Conservation (phyloP, 164 flowering plant genomes). For the Macadamia integrifolia region DNA sequence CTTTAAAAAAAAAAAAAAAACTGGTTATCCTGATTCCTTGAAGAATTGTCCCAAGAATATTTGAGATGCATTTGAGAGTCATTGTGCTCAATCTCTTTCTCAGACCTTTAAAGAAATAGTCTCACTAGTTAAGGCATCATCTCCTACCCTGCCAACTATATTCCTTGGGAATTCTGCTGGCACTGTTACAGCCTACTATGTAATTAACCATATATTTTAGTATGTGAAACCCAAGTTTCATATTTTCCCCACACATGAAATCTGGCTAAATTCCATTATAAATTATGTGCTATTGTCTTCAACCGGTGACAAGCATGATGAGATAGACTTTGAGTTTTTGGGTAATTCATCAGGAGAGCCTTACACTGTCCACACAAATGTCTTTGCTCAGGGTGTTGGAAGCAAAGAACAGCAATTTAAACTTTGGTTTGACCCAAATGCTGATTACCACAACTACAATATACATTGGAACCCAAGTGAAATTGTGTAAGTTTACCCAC, state of each 20-base stretch:
- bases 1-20: no score
- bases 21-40: no score
- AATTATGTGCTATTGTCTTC: constrained; percentile 51
- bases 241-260: background rate
- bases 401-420: no score
- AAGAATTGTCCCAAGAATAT: no score
- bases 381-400: constrained; percentile 62
- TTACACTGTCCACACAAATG: constrained; percentile 66
- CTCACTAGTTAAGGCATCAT: background rate
- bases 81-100: background rate
- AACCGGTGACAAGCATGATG: constrained; percentile 47
- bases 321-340: constrained; percentile 83
- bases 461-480: no score
- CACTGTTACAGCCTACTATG: constrained; percentile 69
- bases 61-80: no score
- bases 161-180: constrained; percentile 70
- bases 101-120: background rate
- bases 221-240: background rate
- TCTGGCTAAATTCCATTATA: constrained; percentile 1
- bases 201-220: constrained; percentile 31
- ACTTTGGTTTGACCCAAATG: no score
- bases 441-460: no score
- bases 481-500: no score
- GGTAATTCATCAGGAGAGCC: constrained; percentile 77
- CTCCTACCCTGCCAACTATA: constrained; percentile 67